Evolutionary conservation across 1,284 basidiomycete species (phyloP), one percentile per base, ranked within the genome.

Genomic region (Uromyces viciae-fabae): DNA sequence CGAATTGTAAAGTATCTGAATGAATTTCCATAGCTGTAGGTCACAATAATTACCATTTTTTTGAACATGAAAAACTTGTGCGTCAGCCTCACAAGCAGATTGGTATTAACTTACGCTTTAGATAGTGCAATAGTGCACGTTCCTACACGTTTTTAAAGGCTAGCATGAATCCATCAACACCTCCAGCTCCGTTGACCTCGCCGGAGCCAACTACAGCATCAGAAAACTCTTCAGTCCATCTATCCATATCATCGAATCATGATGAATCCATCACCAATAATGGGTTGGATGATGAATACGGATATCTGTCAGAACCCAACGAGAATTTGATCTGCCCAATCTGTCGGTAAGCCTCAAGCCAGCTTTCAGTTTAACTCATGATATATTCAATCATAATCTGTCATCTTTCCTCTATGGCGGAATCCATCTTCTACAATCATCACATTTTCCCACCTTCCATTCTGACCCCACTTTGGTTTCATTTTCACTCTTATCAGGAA

Each of bases 271-370:
- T n/a, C n/a, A n/a, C n/a, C n/a, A n/a, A n/a, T n/a, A n/a, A 66
- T 42, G 25, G 43, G 22, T 66, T 66, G 0, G 62, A 66, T 1
- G 33, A 66, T 66, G 74, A 56, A 28, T 75, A 75, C 40, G 74
- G 62, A 42, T 75, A 75, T 28, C 36, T 75, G 22, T n/a, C 54
- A 22, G 74, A 75, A 62, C 31, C 42, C 28, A 75, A 75, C 19
- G 54, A 75, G 42, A 75, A 62, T 31, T 42, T 75, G 56, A 22
- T 64, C 17, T 75, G 74, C 46, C 74, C 74, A 40, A 75, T 75
- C 42, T 75, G 74, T 40, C 36, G 56, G 74, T 75, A 46, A 42
- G 74, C 40, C 25, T 25, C 0, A 25, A 19, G 28, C 5, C 22
- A 56, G 19, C 52, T 8, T 56, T 28, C 5, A 7, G 31, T 19